phyloP scores from a whole-genome alignment of 768 basidiomycete species.

The Tephrocybe sp. region DNA sequence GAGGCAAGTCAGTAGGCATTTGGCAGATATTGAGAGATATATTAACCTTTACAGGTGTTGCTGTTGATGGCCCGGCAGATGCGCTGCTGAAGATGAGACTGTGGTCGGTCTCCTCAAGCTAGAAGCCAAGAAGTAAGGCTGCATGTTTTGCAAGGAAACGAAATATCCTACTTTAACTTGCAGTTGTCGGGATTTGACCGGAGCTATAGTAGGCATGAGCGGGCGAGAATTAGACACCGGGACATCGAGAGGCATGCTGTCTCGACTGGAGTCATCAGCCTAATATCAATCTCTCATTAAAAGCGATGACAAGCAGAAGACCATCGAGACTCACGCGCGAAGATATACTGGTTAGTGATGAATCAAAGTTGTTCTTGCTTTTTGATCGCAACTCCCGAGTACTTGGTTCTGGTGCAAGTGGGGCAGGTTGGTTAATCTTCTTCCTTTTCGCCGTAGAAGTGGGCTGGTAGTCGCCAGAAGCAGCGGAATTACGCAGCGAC shows the following conservation, averaged over 20 bases:
- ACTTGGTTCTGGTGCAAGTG: conserved; percentile 28
- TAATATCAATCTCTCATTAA: conserved; percentile 23
- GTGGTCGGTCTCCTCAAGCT: conserved; percentile 39
- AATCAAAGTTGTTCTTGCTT: conserved; percentile 38
- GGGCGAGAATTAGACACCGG: conserved; percentile 17
- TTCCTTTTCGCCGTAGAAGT: conserved; percentile 40
- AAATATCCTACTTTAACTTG: conserved; percentile 34
- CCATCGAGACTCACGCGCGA: conserved; percentile 31
- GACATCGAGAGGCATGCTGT: conserved; percentile 17
- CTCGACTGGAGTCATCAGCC: conserved; percentile 26
- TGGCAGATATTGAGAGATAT: neutral
- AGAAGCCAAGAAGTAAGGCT: neutral
- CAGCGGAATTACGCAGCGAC: conserved; percentile 21
- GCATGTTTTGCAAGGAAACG: neutral
- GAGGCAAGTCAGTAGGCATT: neutral
- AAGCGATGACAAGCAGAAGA: conserved; percentile 1
- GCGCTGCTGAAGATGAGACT: conserved; percentile 8
- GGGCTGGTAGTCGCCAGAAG: conserved; percentile 29
- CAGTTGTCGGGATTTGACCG: conserved; percentile 24
- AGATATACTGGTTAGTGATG: conserved; percentile 37
- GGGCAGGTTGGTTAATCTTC: conserved; percentile 25
- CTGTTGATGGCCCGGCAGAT: conserved; percentile 13
- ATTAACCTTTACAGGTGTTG: conserved; percentile 17
- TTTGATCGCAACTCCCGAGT: conserved; percentile 47
- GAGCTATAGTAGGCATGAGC: conserved; percentile 12